A percentile compares a stretch with the other conserved stretches of the same genome.
Evolutionary conservation across 108 stramenopile genomes (phyloP).

Genomic region (Nitzschia putrida): DNA sequence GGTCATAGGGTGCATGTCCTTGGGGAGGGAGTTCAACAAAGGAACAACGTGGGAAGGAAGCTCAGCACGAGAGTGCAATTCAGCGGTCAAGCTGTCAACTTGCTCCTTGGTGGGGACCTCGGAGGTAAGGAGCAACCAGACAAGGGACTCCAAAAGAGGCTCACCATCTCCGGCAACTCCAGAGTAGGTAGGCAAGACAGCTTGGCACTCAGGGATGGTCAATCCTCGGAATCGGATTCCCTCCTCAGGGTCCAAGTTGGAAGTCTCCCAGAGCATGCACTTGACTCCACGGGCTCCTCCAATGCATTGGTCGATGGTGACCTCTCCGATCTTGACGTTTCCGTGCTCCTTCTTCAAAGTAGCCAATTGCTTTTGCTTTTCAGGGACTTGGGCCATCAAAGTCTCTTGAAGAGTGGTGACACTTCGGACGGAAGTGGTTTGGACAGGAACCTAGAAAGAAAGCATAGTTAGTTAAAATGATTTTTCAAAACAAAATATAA

Average conservation of each 20-base stretch:
- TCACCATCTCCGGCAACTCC: conserved; percentile 93
- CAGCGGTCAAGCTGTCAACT: conserved; percentile 91
- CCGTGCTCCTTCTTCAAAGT: conserved; percentile 96
- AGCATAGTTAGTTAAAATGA: neutral
- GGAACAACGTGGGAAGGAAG: conserved; percentile 92
- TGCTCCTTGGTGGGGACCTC: conserved; percentile 98
- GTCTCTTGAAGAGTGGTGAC: conserved; percentile 90
- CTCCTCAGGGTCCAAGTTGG: conserved; percentile 97
- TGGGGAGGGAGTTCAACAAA: conserved; percentile 91
- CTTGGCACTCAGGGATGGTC: conserved; percentile 98
- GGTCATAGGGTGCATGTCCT: conserved; percentile 99
- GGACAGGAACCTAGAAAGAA: conserved; percentile 23
- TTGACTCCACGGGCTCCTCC: conserved; percentile 98
- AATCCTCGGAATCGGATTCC: conserved; percentile 99
- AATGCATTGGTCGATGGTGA: conserved; percentile 95
- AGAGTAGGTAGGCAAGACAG: conserved; percentile 91
- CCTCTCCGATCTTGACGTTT: conserved; percentile 92
- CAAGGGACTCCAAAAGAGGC: conserved; percentile 92
- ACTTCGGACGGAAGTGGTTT: conserved; percentile 38
- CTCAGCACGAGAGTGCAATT: conserved; percentile 85
- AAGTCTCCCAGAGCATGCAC: conserved; percentile 99
- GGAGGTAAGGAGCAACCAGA: conserved; percentile 97
- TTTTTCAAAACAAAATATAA: neutral
- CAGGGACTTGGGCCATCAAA: conserved; percentile 90
- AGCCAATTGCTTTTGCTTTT: conserved; percentile 85